These are phyloP conservation scores for Nigrospora sphaerica DNA, from an alignment of 2,329 filamentous ascomycete species.

Conservation along the genomic window DNA sequence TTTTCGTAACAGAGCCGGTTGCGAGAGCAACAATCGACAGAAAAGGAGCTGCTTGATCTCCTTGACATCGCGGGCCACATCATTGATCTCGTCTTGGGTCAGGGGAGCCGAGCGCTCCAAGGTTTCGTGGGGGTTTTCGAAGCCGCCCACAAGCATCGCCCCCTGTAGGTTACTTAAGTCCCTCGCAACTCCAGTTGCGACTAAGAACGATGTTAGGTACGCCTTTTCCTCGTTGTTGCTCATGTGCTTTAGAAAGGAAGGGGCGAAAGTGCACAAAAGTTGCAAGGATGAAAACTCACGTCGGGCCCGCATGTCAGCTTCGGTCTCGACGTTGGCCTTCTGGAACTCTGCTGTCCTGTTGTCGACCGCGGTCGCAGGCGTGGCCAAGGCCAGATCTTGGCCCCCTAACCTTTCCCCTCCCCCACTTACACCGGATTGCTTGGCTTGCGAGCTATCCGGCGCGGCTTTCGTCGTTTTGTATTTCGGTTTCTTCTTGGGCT, in stretches of 20 bases:
- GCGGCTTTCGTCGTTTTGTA: slow-evolving; percentile 9
- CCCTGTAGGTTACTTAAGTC: slow-evolving; percentile 23
- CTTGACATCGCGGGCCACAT: slow-evolving; percentile 33
- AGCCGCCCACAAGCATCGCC: slow-evolving; percentile 23
- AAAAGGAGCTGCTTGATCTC: slow-evolving; percentile 43
- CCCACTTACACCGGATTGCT: not conserved
- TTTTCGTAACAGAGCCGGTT: slow-evolving; percentile 34
- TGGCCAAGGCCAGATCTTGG: slow-evolving; percentile 10
- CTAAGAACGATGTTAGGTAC: slow-evolving; percentile 5
- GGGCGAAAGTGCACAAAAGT: too few relatives aligned
- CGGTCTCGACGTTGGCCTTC: slow-evolving; percentile 34
- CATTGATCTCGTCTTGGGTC: slow-evolving; percentile 33
- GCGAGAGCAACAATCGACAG: slow-evolving; percentile 37
- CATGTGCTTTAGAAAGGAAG: not conserved
- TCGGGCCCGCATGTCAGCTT: slow-evolving; percentile 24
- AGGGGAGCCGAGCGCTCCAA: slow-evolving; percentile 27
- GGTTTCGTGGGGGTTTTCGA: slow-evolving; percentile 20
- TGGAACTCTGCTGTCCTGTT: slow-evolving; percentile 17
- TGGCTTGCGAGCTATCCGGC: not conserved
- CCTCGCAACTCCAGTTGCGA: slow-evolving; percentile 21
- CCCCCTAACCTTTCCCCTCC: slow-evolving; percentile 3
- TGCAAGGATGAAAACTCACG: not conserved
- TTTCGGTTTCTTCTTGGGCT: slow-evolving; percentile 18
- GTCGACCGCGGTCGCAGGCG: slow-evolving; percentile 6
- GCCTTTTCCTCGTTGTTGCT: slow-evolving; percentile 22